Conservation (phyloP, 1,284 basidiomycete genomes). For the Sporisorium reilianum region DNA sequence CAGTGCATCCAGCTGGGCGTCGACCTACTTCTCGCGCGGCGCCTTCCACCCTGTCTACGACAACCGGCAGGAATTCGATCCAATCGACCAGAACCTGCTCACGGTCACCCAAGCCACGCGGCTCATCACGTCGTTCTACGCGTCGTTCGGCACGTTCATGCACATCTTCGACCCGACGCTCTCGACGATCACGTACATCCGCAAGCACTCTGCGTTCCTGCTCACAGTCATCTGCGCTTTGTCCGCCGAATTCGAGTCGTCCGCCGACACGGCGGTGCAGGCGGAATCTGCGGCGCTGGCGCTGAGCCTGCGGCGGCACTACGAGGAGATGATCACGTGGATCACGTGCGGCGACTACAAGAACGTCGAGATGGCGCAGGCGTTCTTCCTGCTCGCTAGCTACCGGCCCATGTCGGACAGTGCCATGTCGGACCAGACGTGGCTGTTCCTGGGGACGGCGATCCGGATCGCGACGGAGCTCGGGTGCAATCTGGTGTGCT, state of each 20-base stretch:
- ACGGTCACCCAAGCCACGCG: conserved; percentile 27
- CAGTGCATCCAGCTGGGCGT: conserved; percentile 20
- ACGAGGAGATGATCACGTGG: conserved; percentile 32
- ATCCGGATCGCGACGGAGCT: conserved; percentile 52
- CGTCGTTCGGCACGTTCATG: conserved; percentile 38
- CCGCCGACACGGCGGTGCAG: not conserved
- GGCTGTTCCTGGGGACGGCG: conserved; percentile 36
- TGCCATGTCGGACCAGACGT: conserved; percentile 51
- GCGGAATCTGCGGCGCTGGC: conserved; percentile 18
- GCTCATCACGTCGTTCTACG: conserved; percentile 35
- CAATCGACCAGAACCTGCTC: conserved; percentile 35
- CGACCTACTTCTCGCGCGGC: conserved; percentile 48
- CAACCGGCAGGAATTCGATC: conserved; percentile 38
- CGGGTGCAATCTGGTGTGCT: conserved; percentile 46
- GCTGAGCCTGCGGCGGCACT: conserved; percentile 13
- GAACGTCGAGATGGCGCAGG: conserved; percentile 55
- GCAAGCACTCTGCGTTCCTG: conserved; percentile 46
- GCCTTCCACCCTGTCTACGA: conserved; percentile 56
- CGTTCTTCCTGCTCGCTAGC: conserved; percentile 36
- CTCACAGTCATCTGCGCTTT: conserved; percentile 45
- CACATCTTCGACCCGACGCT: conserved; percentile 53
- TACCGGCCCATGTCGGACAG: conserved; percentile 34
- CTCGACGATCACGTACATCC: conserved; percentile 46
- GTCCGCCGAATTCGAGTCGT: conserved; percentile 33
- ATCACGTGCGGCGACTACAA: conserved; percentile 44